phyloP scores from a whole-genome alignment of 1,284 basidiomycete species.

The Leccinum subfulvum region DNA sequence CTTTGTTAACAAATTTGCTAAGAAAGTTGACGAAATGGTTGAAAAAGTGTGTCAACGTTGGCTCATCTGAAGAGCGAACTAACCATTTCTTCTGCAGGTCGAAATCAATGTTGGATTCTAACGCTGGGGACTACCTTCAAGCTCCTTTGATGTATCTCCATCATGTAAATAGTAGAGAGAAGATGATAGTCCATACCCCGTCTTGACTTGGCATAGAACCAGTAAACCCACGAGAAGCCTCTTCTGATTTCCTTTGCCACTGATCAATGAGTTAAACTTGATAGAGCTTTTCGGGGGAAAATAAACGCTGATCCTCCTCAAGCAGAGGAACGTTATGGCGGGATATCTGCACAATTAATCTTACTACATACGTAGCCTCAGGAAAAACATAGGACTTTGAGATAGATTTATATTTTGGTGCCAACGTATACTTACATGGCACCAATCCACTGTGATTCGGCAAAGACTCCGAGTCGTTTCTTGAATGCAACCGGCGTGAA shows the following conservation, averaged over 20 bases:
- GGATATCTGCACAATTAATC: too few species aligned
- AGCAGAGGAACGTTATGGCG: conserved; percentile 26
- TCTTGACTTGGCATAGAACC: conserved; percentile 28
- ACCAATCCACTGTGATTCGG: too few species aligned
- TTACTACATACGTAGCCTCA: too few species aligned
- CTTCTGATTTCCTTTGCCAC: conserved; percentile 79
- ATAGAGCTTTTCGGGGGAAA: conserved; percentile 70
- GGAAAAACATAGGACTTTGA: too few species aligned
- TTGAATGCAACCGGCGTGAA: too few species aligned
- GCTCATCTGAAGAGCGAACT: neutral
- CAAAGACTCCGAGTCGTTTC: too few species aligned
- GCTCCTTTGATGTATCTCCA: conserved; percentile 2
- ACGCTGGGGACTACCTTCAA: neutral
- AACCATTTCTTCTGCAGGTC: conserved; percentile 1
- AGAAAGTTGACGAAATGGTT: conserved; percentile 10
- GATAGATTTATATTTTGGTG: too few species aligned
- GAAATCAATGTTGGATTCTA: conserved; percentile 12
- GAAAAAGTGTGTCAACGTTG: conserved; percentile 6
- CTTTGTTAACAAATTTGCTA: conserved; percentile 14
- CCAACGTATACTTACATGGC: too few species aligned
- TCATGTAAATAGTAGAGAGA: conserved; percentile 14
- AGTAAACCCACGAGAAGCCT: conserved; percentile 30
- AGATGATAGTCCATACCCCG: conserved; percentile 25
- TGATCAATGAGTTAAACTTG: conserved; percentile 72
- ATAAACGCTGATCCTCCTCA: conserved; percentile 38